Evolutionary conservation across 768 basidiomycete species (phyloP).

Genomic region (Phylloporus arenicola): DNA sequence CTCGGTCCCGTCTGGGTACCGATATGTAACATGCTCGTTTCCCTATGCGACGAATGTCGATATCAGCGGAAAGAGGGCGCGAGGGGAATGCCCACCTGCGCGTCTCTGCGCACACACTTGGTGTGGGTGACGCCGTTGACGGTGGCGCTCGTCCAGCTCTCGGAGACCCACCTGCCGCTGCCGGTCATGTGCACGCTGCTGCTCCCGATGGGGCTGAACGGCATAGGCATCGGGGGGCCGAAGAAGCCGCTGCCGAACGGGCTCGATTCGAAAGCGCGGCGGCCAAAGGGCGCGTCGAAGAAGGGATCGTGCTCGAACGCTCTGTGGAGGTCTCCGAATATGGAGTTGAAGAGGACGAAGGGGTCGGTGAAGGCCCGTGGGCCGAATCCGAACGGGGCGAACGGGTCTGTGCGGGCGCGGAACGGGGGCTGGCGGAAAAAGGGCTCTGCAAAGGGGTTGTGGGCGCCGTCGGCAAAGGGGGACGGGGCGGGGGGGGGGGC

Average conservation of each 20-base stretch:
- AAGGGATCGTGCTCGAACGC: conserved; percentile 34
- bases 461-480: conserved; percentile 12
- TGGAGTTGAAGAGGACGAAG: conserved; percentile 65
- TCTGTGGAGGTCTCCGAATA: conserved; percentile 51
- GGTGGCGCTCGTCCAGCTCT: conserved; percentile 52
- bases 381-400: conserved; percentile 15
- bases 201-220: conserved; percentile 11
- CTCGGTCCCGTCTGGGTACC: conserved; percentile 61
- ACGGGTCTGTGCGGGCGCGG: conserved; percentile 25
- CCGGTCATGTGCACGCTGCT: conserved; percentile 10
- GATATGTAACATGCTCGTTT: conserved; percentile 66
- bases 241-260: conserved; percentile 14
- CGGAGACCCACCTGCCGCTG: conserved; percentile 40
- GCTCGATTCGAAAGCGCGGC: conserved; percentile 12
- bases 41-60: conserved; percentile 40
- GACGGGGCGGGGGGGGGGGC: conserved; percentile 6
- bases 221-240: conserved; percentile 2
- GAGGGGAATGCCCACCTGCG: conserved; percentile 40
- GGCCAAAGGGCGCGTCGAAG: conserved; percentile 21
- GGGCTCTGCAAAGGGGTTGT: conserved; percentile 15
- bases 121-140: conserved; percentile 66
- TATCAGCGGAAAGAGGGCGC: not conserved
- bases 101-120: conserved; percentile 51
- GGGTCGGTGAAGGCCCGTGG: conserved; percentile 58
- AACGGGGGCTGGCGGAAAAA: conserved; percentile 11